Base-by-base conservation (phyloP, 176 grass and related monocot species). In the Lolium perenne region DNA sequence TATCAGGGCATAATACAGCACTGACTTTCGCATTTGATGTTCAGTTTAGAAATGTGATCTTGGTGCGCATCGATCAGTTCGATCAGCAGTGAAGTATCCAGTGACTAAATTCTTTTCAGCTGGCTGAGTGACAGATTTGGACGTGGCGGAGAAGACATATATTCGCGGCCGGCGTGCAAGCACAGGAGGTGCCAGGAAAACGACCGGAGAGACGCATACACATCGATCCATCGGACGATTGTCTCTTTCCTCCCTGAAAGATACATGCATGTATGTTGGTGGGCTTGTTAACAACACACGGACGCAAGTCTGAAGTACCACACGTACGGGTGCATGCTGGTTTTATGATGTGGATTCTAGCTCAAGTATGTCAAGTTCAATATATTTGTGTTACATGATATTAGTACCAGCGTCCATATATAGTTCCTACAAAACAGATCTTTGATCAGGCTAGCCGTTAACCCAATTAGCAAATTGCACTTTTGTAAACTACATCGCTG, bases 71-170 rank as follows among this genome's bases (percentile, higher is more conserved):
- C n/a, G 46, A 32, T 65, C 47, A 32, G 12, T 68, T 78, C 23
- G 23, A 22, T 56, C 47, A 79, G 59, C 74, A 35, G 73, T 87
- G 78, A 79, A 47, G 63, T 58, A 47, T 83, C 48, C 41, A 43
- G 41, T 43, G 41, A 43, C 41, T 43, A 43, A 76, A 76, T 76
- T 10, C 23, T 7, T 17, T 83, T 84, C 54, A 55, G 16, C 20
- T 35, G 58, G 40, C 2, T 9, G 89, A 91, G 67, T 75, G 85
- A 80, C 40, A 11, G 85, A 75, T 87, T 80, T 75, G 85, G 89
- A 90, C 84, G 61, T 26, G 80, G 46, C 46, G 0, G 59, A 85
- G 72, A 85, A 74, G 46, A 85, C 80, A 74, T 41, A 61, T 66
- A 88, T 82, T 84, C 82, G 48, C 40, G 63, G 2, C 32, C 73